Percentiles rank a stretch among this genome's conserved stretches.
Conservation (phyloP, 768 basidiomycete genomes). For the Porphyrellus cyaneotinctus region DNA sequence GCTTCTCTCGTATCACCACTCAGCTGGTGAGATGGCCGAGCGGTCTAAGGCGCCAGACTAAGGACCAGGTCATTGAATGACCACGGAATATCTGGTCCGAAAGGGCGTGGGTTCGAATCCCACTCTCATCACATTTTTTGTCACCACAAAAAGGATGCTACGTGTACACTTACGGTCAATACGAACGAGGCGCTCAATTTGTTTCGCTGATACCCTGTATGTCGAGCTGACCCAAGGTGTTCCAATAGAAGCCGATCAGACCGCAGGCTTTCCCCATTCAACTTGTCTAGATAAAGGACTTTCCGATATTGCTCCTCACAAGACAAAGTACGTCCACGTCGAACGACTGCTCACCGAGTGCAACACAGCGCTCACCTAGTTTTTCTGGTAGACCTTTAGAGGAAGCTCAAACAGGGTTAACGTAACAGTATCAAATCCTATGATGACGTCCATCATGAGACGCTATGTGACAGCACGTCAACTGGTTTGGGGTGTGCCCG, state of each 20-base stretch:
- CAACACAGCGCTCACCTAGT: too few relatives aligned
- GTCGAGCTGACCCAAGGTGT: too few relatives aligned
- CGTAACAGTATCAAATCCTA: neutral
- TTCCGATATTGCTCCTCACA: too few relatives aligned
- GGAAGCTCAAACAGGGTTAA: neutral
- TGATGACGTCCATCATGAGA: neutral
- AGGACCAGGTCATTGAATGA: constrained; percentile 36
- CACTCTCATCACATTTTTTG: constrained; percentile 32
- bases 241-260: too few relatives aligned
- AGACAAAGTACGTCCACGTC: too few relatives aligned
- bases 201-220: too few relatives aligned
- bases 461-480: too few relatives aligned
- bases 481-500: neutral
- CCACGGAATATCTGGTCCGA: constrained; percentile 33
- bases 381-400: neutral
- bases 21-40: constrained; percentile 47
- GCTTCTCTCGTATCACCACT: accelerated
- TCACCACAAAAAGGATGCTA: neutral
- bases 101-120: constrained; percentile 43
- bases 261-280: too few relatives aligned
- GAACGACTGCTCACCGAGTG: too few relatives aligned
- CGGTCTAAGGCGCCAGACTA: constrained; percentile 64
- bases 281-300: too few relatives aligned
- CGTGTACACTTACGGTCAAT: too few relatives aligned
- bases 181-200: too few relatives aligned